Evolutionary conservation across 139 green algal genomes (phyloP), one percentile per base, ranked within the genome.

Genomic region (Axilococcus clingmanii): DNA sequence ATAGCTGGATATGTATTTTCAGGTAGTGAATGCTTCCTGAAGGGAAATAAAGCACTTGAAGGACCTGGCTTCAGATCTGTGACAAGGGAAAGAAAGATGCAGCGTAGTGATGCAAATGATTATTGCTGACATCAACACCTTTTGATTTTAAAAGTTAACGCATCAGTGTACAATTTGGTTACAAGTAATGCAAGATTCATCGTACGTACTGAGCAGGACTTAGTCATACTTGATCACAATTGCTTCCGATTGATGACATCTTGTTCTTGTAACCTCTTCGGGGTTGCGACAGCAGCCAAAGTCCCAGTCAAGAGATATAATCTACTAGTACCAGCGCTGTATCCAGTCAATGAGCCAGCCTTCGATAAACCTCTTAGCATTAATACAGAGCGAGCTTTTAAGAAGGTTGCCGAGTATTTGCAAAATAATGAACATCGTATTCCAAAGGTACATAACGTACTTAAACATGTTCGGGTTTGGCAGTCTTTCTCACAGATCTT

Each of bases 301-400:
- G 52, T 65, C 4, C 70, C 65, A 7, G 58, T 80, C 19, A 82
- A 82, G 53, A 57, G 74, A 1, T 82, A 82, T 62, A 82, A 82
- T 47, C 27, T 74, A 12, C 63, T 82, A 6, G 74, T 82, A 20
- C 74, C 74, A 16, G 70, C 74, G 28, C 55, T 79, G 31, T 82
- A 77, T 40, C 72, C 69, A 3, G 63, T 46, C n/a, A 27, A 27
- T 29, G 41, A 68, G 40, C 74, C 74, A 2, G 23, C 33, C 4
- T 63, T 67, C 32, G 20, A 48, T 5, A 52, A 62, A 15, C 35
- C 49, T 20, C 34, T 72, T 5, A 49, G 55, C 43, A 48, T 53
- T 16, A 40, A 33, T 8, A 59, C 49, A 6, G 61, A 76, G 27
- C 48, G 68, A 4, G 77, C 77, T 36, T 57, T 76, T 34, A 76